Base-by-base conservation (phyloP, 208 protist genomes). In the Wallacemonas rigidus region DNA sequence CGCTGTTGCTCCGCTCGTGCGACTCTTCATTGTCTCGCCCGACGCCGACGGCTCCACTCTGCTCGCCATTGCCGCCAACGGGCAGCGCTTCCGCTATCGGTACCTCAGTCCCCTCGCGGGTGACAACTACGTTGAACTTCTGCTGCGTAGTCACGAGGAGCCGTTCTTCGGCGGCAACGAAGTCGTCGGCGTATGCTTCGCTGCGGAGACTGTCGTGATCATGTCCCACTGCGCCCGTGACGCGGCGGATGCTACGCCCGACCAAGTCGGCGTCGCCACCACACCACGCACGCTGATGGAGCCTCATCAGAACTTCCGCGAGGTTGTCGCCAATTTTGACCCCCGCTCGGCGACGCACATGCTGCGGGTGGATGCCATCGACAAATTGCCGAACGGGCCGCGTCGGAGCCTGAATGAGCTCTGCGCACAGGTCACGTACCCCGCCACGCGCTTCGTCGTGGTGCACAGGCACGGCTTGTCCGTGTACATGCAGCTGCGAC, bases 1-100 rank as follows among this genome's bases (percentile, higher is more conserved):
- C 44, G 56, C 3, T 35, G 7, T 26, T 56, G 44, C 47, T 40
- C 17, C 78, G 60, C 79, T 97, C 38, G 74, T 82, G 38, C 80
- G 80, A 41, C 75, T 97, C 39, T 97, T 93, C 65, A 82, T 86
- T 71, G 85, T 88, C 6, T 81, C 90, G 11, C 72, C 86, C 0
- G 83, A 91, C 68, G 79, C 78, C 44, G 85, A 92, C 47, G 88
- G 82, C 56, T 95, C 86, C 71, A 86, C 81, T 2, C 79, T 97
- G 39, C 71, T 91, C 65, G 87, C 83, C 35, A 72, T 88, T 48
- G 81, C 85, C 17, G 67, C 81, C 61, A 93, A 90, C 70, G 92
- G 92, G 12, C 89, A 95, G 15, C 88, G 93, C 73, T 94, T 91
- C 50, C 92, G 87, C 48, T 97, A 97, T 71, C 77, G 82, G 53